Evolutionary conservation across 2,329 filamentous ascomycete species (phyloP).

Genomic region (Ophiostoma sp.): DNA sequence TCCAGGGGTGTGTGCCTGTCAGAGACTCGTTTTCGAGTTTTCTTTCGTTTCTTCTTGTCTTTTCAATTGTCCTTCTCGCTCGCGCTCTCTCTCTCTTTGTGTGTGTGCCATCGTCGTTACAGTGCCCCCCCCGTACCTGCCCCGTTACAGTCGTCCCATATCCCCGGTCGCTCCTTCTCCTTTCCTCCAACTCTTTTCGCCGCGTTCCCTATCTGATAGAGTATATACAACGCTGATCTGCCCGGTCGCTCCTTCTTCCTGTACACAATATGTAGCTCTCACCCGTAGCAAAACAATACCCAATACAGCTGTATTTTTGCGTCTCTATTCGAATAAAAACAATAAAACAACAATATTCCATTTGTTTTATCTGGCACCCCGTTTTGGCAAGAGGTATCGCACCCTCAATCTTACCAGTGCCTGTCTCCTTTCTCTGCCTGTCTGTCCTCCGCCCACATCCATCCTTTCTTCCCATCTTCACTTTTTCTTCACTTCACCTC

Average conservation of each 20-base stretch:
- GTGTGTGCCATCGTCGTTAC: neutral
- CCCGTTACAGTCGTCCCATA: neutral
- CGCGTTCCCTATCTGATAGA: neutral
- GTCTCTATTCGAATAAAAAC: neutral
- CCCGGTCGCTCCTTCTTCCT: slow-evolving; percentile 4
- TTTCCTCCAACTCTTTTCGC: neutral
- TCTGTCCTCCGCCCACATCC: slow-evolving; percentile 3
- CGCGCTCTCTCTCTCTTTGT: neutral
- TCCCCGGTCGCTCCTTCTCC: neutral
- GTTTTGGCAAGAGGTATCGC: slow-evolving; percentile 14
- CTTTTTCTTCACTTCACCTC: neutral
- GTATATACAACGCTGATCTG: neutral
- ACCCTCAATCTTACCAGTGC: neutral
- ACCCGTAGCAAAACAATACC: neutral
- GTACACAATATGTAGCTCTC: neutral
- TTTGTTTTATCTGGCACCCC: neutral
- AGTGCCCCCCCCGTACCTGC: neutral
- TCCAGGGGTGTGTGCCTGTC: slow-evolving; percentile 6
- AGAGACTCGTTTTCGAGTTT: slow-evolving; percentile 3
- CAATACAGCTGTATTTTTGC: neutral
- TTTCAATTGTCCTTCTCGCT: neutral
- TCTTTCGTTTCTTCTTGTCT: neutral
- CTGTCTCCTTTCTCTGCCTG: neutral
- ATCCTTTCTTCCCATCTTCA: slow-evolving; percentile 15
- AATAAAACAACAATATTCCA: neutral